Evolutionary conservation across 768 basidiomycete genomes (phyloP).

Genomic region (Russula emetica): DNA sequence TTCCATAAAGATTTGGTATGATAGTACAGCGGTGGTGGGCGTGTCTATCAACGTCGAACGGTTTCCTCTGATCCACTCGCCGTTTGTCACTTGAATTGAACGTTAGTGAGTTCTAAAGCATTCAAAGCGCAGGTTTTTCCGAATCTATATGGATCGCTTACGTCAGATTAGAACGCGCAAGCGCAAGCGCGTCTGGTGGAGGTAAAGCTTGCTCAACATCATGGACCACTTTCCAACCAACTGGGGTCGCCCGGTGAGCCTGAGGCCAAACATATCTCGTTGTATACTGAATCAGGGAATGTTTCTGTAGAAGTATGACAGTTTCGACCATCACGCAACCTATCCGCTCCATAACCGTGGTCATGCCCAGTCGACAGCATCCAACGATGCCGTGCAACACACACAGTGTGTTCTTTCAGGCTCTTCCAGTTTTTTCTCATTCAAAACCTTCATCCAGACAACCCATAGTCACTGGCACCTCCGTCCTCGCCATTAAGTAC

Average conservation of each 20-base stretch:
- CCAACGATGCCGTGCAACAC: conserved; percentile 63
- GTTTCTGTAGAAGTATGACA: conserved; percentile 59
- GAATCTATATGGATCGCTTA: conserved; percentile 2
- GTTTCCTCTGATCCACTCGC: too few species aligned
- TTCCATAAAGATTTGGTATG: too few species aligned
- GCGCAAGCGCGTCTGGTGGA: not conserved
- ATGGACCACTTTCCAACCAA: conserved; percentile 86
- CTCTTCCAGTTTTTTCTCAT: not conserved
- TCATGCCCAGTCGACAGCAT: conserved; percentile 39
- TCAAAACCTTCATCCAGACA: conserved; percentile 48
- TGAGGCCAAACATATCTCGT: not conserved
- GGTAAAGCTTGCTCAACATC: conserved; percentile 16
- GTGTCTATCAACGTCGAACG: too few species aligned
- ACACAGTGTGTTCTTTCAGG: conserved; percentile 59
- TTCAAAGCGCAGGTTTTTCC: not conserved
- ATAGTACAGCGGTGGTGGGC: too few species aligned
- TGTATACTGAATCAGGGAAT: not conserved
- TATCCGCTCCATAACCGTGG: conserved; percentile 68
- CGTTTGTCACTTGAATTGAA: too few species aligned
- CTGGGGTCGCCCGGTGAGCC: conserved; percentile 51
- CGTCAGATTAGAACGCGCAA: conserved; percentile 21
- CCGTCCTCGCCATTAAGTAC: conserved; percentile 89
- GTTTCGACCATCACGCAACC: conserved; percentile 69
- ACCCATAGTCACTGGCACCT: conserved; percentile 96
- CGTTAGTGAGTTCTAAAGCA: too few species aligned